Conservation (phyloP, 2,329 filamentous ascomycete genomes). For the Aureobasidium sp. region DNA sequence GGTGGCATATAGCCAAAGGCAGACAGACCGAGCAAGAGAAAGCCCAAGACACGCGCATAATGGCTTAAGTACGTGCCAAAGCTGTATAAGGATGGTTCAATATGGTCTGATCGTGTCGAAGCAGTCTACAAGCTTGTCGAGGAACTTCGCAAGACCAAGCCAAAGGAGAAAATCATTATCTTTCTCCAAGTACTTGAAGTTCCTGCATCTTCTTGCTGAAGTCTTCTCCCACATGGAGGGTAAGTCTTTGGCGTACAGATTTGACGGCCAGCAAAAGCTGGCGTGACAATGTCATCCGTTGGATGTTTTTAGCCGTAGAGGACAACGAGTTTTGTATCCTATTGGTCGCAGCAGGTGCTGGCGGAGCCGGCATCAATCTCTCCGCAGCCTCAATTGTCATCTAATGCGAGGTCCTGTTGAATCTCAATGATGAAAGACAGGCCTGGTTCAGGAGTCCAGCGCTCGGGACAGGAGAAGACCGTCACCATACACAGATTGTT, state of each 20-base stretch:
- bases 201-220: neutral
- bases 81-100: neutral
- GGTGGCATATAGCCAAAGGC: neutral
- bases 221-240: neutral
- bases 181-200: no score
- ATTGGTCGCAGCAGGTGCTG: no score
- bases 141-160: neutral
- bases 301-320: neutral
- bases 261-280: neutral
- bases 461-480: neutral
- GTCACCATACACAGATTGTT: neutral
- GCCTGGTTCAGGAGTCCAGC: neutral
- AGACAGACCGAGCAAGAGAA: neutral
- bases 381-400: neutral
- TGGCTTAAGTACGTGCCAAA: neutral
- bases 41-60: neutral
- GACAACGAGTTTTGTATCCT: neutral
- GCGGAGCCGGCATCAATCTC: neutral
- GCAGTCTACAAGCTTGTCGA: neutral
- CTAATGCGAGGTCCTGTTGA: neutral
- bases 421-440: neutral
- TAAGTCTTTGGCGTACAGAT: neutral
- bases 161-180: neutral
- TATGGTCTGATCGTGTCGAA: neutral
- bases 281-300: neutral